These are phyloP conservation scores for Apium graveolens DNA, from an alignment of 129 eudicot genomes.

Conservation along the genomic window DNA sequence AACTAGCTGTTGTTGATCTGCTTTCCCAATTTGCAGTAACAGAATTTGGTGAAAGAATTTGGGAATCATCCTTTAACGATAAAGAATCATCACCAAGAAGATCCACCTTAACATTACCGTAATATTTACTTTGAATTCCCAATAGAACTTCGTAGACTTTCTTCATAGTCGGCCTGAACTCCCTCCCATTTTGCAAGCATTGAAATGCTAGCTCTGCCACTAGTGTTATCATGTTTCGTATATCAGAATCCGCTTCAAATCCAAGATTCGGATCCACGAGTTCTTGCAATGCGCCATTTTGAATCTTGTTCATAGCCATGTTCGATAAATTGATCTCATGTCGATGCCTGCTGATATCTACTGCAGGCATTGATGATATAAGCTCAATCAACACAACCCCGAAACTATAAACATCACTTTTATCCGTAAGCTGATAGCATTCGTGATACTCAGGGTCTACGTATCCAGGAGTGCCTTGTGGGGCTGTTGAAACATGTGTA, in stretches of 20 bases:
- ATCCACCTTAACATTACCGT: slow-evolving; percentile 16
- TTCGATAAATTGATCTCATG: slow-evolving; percentile 62
- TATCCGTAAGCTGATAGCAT: slow-evolving; percentile 60
- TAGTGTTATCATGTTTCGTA: slow-evolving; percentile 32
- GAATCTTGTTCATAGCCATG: slow-evolving; percentile 59
- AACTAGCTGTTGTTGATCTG: slow-evolving; percentile 17
- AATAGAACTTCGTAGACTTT: slow-evolving; percentile 34
- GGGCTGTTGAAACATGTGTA: slow-evolving; percentile 79
- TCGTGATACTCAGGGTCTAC: slow-evolving; percentile 84
- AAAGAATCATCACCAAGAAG: slow-evolving; percentile 35
- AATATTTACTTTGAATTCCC: slow-evolving; percentile 30
- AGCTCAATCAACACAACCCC: slow-evolving; percentile 79
- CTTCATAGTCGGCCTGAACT: slow-evolving; percentile 58
- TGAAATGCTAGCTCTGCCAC: slow-evolving; percentile 70
- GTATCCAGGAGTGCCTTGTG: slow-evolving; percentile 86
- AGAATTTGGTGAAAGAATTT: slow-evolving; percentile 41
- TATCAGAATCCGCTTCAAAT: slow-evolving; percentile 35
- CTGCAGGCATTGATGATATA: slow-evolving; percentile 73
- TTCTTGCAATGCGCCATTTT: slow-evolving; percentile 39
- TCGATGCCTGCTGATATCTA: slow-evolving; percentile 60
- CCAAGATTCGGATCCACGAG: slow-evolving; percentile 63
- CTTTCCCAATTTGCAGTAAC: slow-evolving; percentile 39
- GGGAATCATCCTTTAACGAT: slow-evolving; percentile 30
- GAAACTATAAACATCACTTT: slow-evolving; percentile 73
- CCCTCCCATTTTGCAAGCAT: slow-evolving; percentile 57